Conservation (phyloP, 2,329 filamentous ascomycete species). For the Fusarium nygamai region DNA sequence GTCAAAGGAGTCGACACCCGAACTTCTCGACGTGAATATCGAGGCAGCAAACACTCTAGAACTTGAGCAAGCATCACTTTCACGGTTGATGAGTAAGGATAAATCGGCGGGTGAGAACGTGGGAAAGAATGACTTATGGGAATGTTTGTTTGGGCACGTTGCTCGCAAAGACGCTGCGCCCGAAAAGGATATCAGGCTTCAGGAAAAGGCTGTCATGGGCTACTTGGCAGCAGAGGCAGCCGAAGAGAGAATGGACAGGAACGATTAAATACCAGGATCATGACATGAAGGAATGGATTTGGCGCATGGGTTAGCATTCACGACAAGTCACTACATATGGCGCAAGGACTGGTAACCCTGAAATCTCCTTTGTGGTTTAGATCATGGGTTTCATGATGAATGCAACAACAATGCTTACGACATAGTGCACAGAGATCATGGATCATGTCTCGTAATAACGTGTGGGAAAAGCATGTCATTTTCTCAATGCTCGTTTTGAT, state of each 20-base stretch:
- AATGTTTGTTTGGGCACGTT: constrained; percentile 80
- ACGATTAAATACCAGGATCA: constrained; percentile 4
- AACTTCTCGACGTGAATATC: constrained; percentile 69
- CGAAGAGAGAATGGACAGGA: constrained; percentile 44
- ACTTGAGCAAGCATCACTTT: constrained; percentile 76
- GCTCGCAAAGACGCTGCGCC: constrained; percentile 42
- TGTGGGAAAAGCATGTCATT: constrained; percentile 19
- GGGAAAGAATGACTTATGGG: constrained; percentile 82
- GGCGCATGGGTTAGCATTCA: background rate
- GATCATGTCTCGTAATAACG: background rate
- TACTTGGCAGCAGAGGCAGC: constrained; percentile 60
- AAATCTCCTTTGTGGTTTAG: background rate
- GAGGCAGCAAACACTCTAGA: constrained; percentile 89
- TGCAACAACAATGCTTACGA: background rate
- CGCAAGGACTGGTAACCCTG: background rate
- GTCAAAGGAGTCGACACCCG: constrained; percentile 53
- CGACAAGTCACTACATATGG: background rate
- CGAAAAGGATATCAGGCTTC: constrained; percentile 41
- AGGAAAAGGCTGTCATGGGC: constrained; percentile 50
- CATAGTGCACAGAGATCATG: background rate
- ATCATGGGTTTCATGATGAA: background rate
- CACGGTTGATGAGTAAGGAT: constrained; percentile 75
- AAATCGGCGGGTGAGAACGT: constrained; percentile 83
- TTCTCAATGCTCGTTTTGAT: constrained; percentile 29
- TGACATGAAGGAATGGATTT: background rate